A percentile compares a stretch with the other conserved stretches of the same genome.
These are phyloP conservation scores for Mycena olivaceomarginata DNA, from an alignment of 768 basidiomycete genomes.

Conservation along the genomic window DNA sequence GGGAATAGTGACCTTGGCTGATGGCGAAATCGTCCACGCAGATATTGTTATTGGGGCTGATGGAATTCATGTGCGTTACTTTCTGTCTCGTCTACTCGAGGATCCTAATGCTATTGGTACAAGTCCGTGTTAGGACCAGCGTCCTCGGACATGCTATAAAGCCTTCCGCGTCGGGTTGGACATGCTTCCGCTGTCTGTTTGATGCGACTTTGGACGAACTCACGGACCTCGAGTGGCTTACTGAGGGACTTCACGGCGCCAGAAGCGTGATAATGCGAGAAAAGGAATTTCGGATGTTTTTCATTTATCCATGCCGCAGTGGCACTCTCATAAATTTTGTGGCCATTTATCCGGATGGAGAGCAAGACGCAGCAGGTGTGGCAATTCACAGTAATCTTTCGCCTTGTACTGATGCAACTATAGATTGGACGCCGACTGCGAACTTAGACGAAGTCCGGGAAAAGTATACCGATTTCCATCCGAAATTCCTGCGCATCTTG, in stretches of 20 bases:
- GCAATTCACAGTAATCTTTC: too few relatives aligned
- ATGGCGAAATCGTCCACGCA: slow-evolving; percentile 55
- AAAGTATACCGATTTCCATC: slow-evolving; percentile 6
- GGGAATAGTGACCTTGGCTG: slow-evolving; percentile 56
- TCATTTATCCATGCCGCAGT: slow-evolving; percentile 15
- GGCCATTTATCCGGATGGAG: background rate
- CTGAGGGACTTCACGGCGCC: background rate
- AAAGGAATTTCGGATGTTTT: background rate
- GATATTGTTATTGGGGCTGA: slow-evolving; percentile 47
- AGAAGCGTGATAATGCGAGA: background rate
- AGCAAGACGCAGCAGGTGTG: background rate
- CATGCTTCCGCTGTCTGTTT: slow-evolving; percentile 26
- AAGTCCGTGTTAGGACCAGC: slow-evolving; percentile 32
- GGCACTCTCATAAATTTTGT: slow-evolving; percentile 25
- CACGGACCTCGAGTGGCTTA: slow-evolving; percentile 28
- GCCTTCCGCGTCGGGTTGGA: slow-evolving; percentile 8
- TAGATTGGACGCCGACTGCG: slow-evolving; percentile 12
- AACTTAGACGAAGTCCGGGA: slow-evolving; percentile 3
- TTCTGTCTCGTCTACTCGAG: background rate
- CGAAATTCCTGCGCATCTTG: slow-evolving; percentile 29
- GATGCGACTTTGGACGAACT: background rate
- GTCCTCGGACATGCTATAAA: slow-evolving; percentile 7
- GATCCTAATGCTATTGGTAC: background rate
- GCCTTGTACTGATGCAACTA: background rate
- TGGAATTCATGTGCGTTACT: slow-evolving; percentile 33